phyloP scores from a whole-genome alignment of 192 early-diverging fungal species.

The Backusella sp. region DNA sequence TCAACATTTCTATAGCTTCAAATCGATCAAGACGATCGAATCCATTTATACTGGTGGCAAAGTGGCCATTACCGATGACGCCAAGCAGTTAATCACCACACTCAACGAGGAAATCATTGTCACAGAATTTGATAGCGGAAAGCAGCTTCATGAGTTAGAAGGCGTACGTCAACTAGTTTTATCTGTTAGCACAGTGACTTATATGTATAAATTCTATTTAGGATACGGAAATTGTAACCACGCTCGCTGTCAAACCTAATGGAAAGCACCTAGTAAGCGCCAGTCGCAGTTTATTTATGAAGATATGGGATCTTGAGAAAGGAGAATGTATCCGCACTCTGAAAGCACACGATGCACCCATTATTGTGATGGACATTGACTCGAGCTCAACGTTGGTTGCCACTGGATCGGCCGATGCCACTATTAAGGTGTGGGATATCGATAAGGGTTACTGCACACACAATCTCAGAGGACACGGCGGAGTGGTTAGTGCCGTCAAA shows the following conservation, averaged over 20 bases:
- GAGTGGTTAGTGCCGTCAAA: conserved; percentile 80
- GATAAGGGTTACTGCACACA: conserved; percentile 92
- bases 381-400: conserved; percentile 88
- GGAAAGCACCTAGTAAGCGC: conserved; percentile 76
- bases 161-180: conserved; percentile 44
- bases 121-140: conserved; percentile 66
- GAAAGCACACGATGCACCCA: conserved; percentile 92
- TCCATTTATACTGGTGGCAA: conserved; percentile 92
- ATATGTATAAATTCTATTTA: conserved; percentile 13
- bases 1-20: conserved; percentile 53
- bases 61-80: conserved; percentile 65
- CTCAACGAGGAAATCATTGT: conserved; percentile 83
- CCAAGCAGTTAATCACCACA: conserved; percentile 70
- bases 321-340: conserved; percentile 61
- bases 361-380: conserved; percentile 92
- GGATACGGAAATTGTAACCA: conserved; percentile 87
- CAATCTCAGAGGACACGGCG: conserved; percentile 90
- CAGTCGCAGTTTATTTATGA: conserved; percentile 75
- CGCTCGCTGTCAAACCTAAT: conserved; percentile 82
- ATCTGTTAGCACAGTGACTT: background rate
- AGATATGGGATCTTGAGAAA: conserved; percentile 72
- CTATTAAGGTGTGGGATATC: conserved; percentile 96
- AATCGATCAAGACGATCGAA: conserved; percentile 75
- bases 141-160: conserved; percentile 59
- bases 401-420: conserved; percentile 94